phyloP scores from a whole-genome alignment of 306 rosid species.

The Dalbergia cochinchinensis region DNA sequence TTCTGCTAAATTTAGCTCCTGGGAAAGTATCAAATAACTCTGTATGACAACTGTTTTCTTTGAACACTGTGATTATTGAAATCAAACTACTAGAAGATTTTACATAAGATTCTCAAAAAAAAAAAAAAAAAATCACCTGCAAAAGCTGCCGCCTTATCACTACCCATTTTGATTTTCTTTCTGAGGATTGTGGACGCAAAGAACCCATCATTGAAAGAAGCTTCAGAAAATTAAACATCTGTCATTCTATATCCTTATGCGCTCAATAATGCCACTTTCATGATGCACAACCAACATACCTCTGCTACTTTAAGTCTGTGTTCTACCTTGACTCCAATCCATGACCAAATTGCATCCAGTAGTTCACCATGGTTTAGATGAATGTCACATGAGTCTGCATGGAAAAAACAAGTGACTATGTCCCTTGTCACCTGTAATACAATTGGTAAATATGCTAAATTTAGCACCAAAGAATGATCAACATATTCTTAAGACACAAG shows the following conservation, averaged over 20 bases:
- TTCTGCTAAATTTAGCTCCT: constrained; percentile 87
- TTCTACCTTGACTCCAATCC: constrained; percentile 89
- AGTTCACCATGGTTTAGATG: constrained; percentile 90
- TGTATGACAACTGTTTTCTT: constrained; percentile 18
- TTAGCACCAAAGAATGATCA: constrained; percentile 26
- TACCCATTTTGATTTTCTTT: constrained; percentile 87
- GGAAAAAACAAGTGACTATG: constrained; percentile 66
- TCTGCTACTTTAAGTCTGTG: constrained; percentile 92
- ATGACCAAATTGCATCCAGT: constrained; percentile 93
- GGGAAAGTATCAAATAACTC: constrained; percentile 42
- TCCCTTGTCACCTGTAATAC: constrained; percentile 83
- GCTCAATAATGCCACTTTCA: constrained; percentile 31
- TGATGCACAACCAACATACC: constrained; percentile 63
- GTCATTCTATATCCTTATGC: constrained; percentile 46
- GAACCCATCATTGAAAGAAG: constrained; percentile 94
- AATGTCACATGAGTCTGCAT: constrained; percentile 77
- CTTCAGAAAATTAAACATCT: constrained; percentile 56
- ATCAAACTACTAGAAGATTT: constrained; percentile 23
- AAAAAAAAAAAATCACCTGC: constrained; percentile 61
- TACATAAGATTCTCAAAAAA: no score
- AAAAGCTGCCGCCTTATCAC: constrained; percentile 93
- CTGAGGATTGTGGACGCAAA: constrained; percentile 91
- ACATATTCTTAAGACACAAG: constrained; percentile 10
- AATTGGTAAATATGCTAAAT: constrained; percentile 31
- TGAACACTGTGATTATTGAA: constrained; percentile 14